Evolutionary conservation across 2,329 filamentous ascomycete genomes (phyloP), one percentile per base, ranked within the genome.

Genomic region (Xylaria sp.): DNA sequence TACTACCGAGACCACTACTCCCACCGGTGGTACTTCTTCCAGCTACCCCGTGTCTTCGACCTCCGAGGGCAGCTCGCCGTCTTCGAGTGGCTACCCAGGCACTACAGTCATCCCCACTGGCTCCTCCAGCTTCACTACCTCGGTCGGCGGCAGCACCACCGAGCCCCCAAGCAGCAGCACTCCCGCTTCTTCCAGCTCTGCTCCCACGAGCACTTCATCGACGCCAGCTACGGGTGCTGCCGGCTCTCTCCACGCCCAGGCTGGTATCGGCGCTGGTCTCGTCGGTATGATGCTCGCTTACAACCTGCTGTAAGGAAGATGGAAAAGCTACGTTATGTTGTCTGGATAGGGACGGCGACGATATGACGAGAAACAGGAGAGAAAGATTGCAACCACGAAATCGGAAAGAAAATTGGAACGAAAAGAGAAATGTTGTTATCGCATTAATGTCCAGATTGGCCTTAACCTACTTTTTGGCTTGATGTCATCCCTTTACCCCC

Each of bases 201-300:
- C 66, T 0, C 41, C 70, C 37, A 20, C 51, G 2, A 37, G 37
- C 39, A 51, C 62, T 18, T 28, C 71, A 12, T 60, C 68, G 34
- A 50, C 71, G 1, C 23, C 70, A 25, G 59, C 69, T 2, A 59
- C 72, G 2, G 65, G 64, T 34, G 73, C 73, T 10, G 73, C 15
- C 7, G 34, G 67, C 15, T 68, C 70, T 44, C 58, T 57, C 20
- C 2, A 51, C 18, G 69, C 64, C 20, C 69, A 69, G 34, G 66
- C 71, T 10, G 69, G 72, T 31, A 15, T 73, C 51, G 74, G 69
- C 7, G 69, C 72, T 3, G 65, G 69, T 58, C 20, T 76, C 25
- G 72, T 57, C 2, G 74, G 69, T 13, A 63, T 75, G 63, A 41
- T 76, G 13, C 34, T 76, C n/a, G 70, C 70, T 7, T 72, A 73